Evolutionary conservation across 73 alveolate genomes (phyloP).

Genomic region (Paraurostyla sp.): DNA sequence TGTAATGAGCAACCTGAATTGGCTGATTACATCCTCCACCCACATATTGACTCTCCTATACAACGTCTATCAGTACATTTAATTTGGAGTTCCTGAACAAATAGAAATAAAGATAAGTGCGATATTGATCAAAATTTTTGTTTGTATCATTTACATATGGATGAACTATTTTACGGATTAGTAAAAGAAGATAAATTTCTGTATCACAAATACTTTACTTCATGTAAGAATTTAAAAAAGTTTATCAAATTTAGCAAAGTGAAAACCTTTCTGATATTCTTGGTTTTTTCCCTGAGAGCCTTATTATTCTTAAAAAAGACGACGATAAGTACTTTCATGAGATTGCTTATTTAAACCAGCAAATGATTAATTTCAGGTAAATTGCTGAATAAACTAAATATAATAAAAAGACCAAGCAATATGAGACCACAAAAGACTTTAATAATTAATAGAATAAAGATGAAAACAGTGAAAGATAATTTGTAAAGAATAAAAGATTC

Average conservation of each 20-base stretch:
- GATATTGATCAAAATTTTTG: neutral
- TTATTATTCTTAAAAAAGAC: neutral
- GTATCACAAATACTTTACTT: neutral
- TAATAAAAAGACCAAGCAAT: neutral
- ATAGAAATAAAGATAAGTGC: neutral
- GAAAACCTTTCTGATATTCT: conserved; percentile 28
- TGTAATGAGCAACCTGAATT: conserved; percentile 16
- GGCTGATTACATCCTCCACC: neutral
- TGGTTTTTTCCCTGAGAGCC: conserved; percentile 35
- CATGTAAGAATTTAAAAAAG: neutral
- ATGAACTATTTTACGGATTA: neutral
- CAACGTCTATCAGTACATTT: no score
- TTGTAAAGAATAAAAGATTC: neutral
- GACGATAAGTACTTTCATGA: neutral
- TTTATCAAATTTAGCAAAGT: neutral
- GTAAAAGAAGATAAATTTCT: neutral
- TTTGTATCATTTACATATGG: no score
- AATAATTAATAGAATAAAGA: neutral
- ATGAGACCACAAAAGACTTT: conserved; percentile 1
- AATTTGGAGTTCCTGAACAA: neutral
- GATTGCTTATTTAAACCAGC: neutral
- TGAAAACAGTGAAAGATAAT: neutral
- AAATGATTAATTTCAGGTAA: conserved; percentile 12
- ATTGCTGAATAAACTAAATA: neutral
- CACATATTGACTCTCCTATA: neutral